phyloP scores from a whole-genome alignment of 139 green algal genomes.

The Volvox africanus region DNA sequence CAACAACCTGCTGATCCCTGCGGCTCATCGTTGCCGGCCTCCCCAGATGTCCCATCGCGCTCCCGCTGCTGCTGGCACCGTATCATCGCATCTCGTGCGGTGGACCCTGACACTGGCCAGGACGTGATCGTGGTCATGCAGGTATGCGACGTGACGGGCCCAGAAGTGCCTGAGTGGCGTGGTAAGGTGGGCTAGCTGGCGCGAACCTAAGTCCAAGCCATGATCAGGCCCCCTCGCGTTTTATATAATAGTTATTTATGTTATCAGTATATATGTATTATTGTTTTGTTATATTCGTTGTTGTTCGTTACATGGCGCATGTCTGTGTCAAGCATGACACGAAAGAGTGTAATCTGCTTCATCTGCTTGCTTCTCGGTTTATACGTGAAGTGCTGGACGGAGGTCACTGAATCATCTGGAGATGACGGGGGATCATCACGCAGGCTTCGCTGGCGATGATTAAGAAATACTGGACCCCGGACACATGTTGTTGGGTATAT shows the following conservation, averaged over 20 bases:
- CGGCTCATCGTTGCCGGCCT: too few species aligned
- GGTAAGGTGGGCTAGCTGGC: background rate
- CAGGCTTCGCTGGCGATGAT: too few species aligned
- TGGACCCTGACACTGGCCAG: background rate
- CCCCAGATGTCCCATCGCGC: too few species aligned
- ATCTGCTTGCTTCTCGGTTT: too few species aligned
- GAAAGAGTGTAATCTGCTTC: too few species aligned
- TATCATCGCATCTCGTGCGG: background rate
- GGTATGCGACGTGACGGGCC: background rate
- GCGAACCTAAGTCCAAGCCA: background rate
- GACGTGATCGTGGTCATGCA: constrained; percentile 6
- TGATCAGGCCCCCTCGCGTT: background rate
- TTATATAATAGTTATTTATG: background rate
- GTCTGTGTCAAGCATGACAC: background rate
- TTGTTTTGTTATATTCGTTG: too few species aligned
- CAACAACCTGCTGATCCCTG: background rate
- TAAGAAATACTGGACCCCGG: too few species aligned
- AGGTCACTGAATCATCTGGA: too few species aligned
- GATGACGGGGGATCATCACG: too few species aligned
- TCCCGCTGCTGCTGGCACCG: constrained; percentile 5
- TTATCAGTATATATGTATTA: background rate
- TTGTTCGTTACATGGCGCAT: background rate
- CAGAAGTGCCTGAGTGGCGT: background rate
- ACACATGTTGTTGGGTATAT: too few species aligned
- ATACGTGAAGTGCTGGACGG: too few species aligned